Percentiles rank a stretch among this genome's conserved stretches.
phyloP scores from a whole-genome alignment of 306 rosid species.

The Prinsepia uniflora region DNA sequence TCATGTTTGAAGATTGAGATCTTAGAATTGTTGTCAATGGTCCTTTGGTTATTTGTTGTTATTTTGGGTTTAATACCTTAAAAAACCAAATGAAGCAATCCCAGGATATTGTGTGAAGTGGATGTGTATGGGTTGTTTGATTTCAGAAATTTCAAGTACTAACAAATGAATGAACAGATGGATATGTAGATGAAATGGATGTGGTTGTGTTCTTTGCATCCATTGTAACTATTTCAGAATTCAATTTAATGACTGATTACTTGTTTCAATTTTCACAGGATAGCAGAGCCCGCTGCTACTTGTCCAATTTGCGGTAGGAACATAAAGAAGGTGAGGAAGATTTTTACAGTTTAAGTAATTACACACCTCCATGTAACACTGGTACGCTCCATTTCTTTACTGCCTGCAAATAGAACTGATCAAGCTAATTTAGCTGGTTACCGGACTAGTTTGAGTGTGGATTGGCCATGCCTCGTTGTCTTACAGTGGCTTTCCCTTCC shows the following conservation, averaged over 20 bases:
- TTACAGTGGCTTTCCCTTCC: too few relatives aligned
- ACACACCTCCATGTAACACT: conserved; percentile 9
- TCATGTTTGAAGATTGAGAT: too few relatives aligned
- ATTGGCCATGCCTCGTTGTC: too few relatives aligned
- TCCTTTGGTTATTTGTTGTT: too few relatives aligned
- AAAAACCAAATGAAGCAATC: too few relatives aligned
- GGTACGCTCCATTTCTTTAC: conserved; percentile 20
- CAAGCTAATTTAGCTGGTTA: conserved; percentile 28
- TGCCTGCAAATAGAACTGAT: conserved; percentile 30
- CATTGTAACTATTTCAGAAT: conserved; percentile 5
- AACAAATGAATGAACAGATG: too few relatives aligned
- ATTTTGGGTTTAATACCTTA: too few relatives aligned
- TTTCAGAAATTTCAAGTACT: too few relatives aligned
- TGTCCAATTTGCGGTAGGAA: conserved; percentile 77
- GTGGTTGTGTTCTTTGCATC: neutral
- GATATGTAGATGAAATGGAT: too few relatives aligned
- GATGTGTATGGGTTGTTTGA: too few relatives aligned
- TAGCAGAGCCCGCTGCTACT: conserved; percentile 62
- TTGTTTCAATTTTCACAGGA: conserved; percentile 47
- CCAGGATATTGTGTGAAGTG: too few relatives aligned
- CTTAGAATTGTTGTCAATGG: too few relatives aligned
- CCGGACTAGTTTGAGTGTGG: conserved; percentile 15
- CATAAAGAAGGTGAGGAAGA: conserved; percentile 79
- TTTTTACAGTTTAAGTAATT: conserved; percentile 53
- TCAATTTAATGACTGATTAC: conserved; percentile 3